Evolutionary conservation across 2,329 filamentous ascomycete species (phyloP), one percentile per base, ranked within the genome.

Genomic region (Arthrinium puccinioides): DNA sequence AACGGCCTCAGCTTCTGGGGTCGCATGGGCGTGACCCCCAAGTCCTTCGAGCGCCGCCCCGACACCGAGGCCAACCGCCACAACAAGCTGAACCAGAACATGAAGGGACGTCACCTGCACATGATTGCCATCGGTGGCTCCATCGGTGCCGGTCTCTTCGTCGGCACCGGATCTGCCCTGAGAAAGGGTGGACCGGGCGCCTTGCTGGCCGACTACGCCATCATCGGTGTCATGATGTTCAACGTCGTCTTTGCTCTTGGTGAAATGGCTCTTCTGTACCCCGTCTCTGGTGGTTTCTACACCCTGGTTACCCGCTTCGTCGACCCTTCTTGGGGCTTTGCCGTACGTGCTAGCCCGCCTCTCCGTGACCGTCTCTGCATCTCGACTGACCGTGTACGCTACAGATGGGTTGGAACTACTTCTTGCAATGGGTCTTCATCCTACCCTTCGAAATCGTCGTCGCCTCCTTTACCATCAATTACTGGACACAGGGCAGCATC

Each of bases 191-290:
- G 70, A 1, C 83, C 83, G 32, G 82, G 66, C 16, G 76, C 81
- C 8, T 76, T 87, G 54, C 69, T 87, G 48, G 82, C 87, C 55
- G 79, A 79, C 9, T 87, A 87, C 62, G 69, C 74, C 24, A 57
- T 83, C 44, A 73, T 86, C 47, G 83, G 83, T 47, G 61, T 82
- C 32, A 62, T 92, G 41, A 86, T 90, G 47, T 92, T 80, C 60
- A 64, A 87, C 28, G 85, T 92, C 48, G 88, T 92, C 84, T 80
- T 79, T 42, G 81, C 77, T 40, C 75, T 92, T 4, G 86, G 85
- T 44, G 85, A 90, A 60, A 90, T 92, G 84, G 84, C 85, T 9
- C 75, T 85, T 36, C 92, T 84, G 83, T 60, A 92, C 24, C 86
- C 86, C 35, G 70, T 88, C 50, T 75, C 78, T 39, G 78, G 82